Evolutionary conservation across 2,329 filamentous ascomycete genomes (phyloP).

Genomic region (Fusarium bactridioides): DNA sequence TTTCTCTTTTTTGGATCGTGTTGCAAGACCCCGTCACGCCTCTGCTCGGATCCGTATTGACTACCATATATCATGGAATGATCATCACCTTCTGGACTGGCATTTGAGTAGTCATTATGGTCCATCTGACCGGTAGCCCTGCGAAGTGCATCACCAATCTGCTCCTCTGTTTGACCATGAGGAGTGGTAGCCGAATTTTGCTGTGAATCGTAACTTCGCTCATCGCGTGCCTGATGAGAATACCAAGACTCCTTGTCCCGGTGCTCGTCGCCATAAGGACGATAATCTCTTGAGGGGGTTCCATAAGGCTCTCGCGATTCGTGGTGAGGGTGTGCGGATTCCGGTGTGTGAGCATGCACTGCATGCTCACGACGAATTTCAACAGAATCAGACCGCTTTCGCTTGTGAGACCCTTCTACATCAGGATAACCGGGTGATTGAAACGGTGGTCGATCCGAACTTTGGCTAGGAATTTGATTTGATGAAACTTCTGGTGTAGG

Average conservation of each 20-base stretch:
- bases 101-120: slow-evolving; percentile 59
- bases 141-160: slow-evolving; percentile 54
- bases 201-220: slow-evolving; percentile 57
- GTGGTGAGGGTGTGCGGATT: slow-evolving; percentile 42
- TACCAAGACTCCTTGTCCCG: slow-evolving; percentile 62
- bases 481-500: slow-evolving; percentile 40
- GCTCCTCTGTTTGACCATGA: slow-evolving; percentile 60
- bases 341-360: slow-evolving; percentile 47
- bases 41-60: slow-evolving; percentile 57
- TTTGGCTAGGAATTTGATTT: slow-evolving; percentile 51
- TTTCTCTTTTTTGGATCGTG: slow-evolving; percentile 74
- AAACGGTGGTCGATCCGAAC: slow-evolving; percentile 53
- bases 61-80: slow-evolving; percentile 51
- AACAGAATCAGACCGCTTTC: slow-evolving; percentile 73
- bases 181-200: slow-evolving; percentile 55
- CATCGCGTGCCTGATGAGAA: slow-evolving; percentile 56
- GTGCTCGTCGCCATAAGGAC: slow-evolving; percentile 54
- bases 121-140: slow-evolving; percentile 57
- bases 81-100: slow-evolving; percentile 65
- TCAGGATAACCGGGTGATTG: slow-evolving; percentile 53
- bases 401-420: slow-evolving; percentile 64
- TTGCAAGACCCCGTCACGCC: slow-evolving; percentile 59
- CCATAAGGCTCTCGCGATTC: slow-evolving; percentile 54
- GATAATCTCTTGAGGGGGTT: slow-evolving; percentile 56
- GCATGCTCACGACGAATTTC: slow-evolving; percentile 55